Evolutionary conservation across 2,329 filamentous ascomycete genomes (phyloP), one percentile per base, ranked within the genome.

Genomic region (Colletotrichum costaricense): DNA sequence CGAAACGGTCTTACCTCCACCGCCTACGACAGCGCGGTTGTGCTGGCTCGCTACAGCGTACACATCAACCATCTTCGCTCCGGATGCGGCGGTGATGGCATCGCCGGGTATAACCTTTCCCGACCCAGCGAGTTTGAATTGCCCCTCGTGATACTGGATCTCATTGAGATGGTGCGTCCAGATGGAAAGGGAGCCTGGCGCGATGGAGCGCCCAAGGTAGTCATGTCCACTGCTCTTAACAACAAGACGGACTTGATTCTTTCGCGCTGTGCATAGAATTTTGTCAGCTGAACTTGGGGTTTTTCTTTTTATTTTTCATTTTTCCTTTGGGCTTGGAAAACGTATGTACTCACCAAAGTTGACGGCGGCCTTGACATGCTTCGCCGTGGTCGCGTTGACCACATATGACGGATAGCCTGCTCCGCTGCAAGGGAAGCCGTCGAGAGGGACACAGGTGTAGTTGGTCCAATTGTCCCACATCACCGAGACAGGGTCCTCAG

Each of bases 1-100:
- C 0, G 89, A 88, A 2, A 93, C 91, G 0, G 87, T 87, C 55
- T 85, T 86, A 52, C 85, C 86, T 3, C 85, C 85, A 2, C 90
- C 91, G 1, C 87, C 88, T 0, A 93, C 87, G 5, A 91, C 81
- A 2, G 84, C 84, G 22, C 88, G 79, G 63, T 87, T 85, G 69
- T 83, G 76, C 1, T 81, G 76, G 66, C 86, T 80, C 0, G 88
- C 84, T 12, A 82, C 80, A 0, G 82, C 77, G 73, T 90, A 88
- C 0, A 88, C 79, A 8, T 89, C 84, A 28, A 82, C 80, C 75
- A 88, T 88, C 62, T 88, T 85, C 0, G 87, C 82, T 6, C 90
- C 91, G 0, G 89, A 87, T 0, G 84, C 87, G 2, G 88, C 81
- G 1, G 86, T 90, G 22, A 91, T 83, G 3, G 88, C 87, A 24